Percentiles rank a stretch among this genome's conserved stretches.
phyloP scores from a whole-genome alignment of 768 basidiomycete genomes.

The Collybiopsis confluens region DNA sequence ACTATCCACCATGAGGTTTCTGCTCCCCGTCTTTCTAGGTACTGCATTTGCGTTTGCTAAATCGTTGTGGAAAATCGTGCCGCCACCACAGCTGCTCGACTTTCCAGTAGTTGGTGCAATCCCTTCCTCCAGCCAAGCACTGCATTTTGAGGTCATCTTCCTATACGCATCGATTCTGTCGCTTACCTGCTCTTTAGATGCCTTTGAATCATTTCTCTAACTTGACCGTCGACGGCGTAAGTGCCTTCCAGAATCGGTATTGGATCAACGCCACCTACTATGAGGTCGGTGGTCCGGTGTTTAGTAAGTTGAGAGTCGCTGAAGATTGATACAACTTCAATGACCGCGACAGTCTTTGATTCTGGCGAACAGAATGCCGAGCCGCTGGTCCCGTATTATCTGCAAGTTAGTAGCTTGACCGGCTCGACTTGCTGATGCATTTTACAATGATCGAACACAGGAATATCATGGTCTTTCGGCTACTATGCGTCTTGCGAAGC shows the following conservation, averaged over 20 bases:
- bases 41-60: too few relatives aligned
- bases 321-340: too few relatives aligned
- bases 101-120: too few relatives aligned
- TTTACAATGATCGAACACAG: conserved; percentile 14
- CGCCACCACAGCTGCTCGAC: neutral
- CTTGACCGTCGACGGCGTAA: conserved; percentile 14
- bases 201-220: conserved; percentile 42
- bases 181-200: conserved; percentile 24
- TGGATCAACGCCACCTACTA: conserved; percentile 49
- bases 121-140: neutral
- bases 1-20: too few relatives aligned
- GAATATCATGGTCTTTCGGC: conserved; percentile 47
- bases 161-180: neutral
- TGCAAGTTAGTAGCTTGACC: conserved; percentile 26
- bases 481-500: conserved; percentile 41
- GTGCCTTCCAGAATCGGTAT: conserved; percentile 41
- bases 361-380: conserved; percentile 48
- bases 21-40: too few relatives aligned
- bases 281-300: conserved; percentile 42
- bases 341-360: conserved; percentile 48
- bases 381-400: conserved; percentile 43
- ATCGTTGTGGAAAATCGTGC: too few relatives aligned
- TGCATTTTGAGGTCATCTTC: neutral
- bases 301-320: conserved; percentile 30
- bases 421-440: neutral